These are phyloP conservation scores for Oryza officinalis DNA, from an alignment of 176 grass and related monocot genomes.

Conservation along the genomic window DNA sequence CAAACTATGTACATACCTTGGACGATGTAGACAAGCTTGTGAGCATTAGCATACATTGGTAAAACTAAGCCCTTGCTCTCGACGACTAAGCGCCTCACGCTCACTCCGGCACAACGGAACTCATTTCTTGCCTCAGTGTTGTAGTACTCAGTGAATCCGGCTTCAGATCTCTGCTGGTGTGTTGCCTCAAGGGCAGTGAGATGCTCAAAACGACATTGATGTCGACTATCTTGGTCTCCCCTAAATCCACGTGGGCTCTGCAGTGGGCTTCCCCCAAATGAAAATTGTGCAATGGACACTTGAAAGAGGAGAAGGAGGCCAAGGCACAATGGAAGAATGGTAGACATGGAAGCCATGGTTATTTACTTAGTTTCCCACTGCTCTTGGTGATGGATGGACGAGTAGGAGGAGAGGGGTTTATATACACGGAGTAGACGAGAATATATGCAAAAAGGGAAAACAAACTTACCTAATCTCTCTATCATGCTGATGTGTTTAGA, in stretches of 20 bases:
- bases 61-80: no score
- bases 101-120: no score
- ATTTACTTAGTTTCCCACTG: neutral
- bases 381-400: neutral
- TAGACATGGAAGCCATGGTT: slow-evolving; percentile 20
- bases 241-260: slow-evolving; percentile 14
- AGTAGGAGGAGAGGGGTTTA: neutral
- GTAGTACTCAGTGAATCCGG: no score
- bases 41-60: no score
- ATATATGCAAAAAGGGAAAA: neutral
- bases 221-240: neutral
- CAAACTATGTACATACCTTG: no score
- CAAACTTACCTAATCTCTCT: neutral
- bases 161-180: no score
- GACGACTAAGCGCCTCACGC: no score
- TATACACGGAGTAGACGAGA: neutral
- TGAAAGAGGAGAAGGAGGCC: slow-evolving; percentile 35
- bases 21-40: no score
- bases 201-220: neutral
- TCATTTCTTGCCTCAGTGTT: no score
- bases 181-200: neutral
- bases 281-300: slow-evolving; percentile 31
- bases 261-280: slow-evolving; percentile 16
- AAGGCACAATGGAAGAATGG: slow-evolving; percentile 21
- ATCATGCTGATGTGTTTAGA: neutral